phyloP scores from a whole-genome alignment of 108 stramenopile genomes.

The Pelagomonas calceolata region DNA sequence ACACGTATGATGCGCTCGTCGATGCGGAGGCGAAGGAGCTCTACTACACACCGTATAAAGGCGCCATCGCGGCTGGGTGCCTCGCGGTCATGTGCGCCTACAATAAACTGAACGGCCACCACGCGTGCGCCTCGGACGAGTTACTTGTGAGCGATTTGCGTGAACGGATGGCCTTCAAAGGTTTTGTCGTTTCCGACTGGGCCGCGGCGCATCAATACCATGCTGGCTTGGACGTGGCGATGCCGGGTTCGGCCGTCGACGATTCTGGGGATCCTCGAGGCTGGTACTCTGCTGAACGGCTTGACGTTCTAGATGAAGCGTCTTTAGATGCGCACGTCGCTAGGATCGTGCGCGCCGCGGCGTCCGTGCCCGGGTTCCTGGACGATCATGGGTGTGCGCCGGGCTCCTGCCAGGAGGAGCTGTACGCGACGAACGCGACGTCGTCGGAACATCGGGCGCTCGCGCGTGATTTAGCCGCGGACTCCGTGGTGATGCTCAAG shows the following conservation, averaged over 20 bases:
- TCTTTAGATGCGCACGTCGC: conserved; percentile 4
- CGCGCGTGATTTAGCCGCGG: conserved; percentile 7
- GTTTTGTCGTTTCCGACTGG: conserved; percentile 35
- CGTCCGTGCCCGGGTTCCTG: conserved; percentile 10
- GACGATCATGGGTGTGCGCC: conserved; percentile 1
- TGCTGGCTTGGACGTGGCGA: conserved; percentile 25
- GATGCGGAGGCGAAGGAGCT: conserved; percentile 19
- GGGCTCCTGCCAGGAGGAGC: not conserved
- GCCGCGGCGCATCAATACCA: conserved; percentile 15
- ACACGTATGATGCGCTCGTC: conserved; percentile 11
- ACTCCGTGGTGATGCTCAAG: conserved; percentile 18
- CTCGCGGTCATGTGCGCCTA: conserved; percentile 27
- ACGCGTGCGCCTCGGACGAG: conserved; percentile 19
- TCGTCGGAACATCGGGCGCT: conserved; percentile 1
- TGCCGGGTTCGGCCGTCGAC: conserved; percentile 14
- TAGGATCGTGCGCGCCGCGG: too few relatives aligned
- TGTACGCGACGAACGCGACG: conserved; percentile 15
- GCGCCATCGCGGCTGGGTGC: conserved; percentile 21
- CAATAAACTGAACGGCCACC: conserved; percentile 17
- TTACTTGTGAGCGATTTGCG: conserved; percentile 11
- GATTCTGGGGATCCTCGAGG: not conserved
- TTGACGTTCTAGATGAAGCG: not conserved
- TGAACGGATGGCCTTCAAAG: conserved; percentile 22
- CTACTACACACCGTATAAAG: conserved; percentile 26
- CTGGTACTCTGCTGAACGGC: conserved; percentile 5